phyloP scores from a whole-genome alignment of 1,139 yeast species.

The Geotrichum cucujoidarum region DNA sequence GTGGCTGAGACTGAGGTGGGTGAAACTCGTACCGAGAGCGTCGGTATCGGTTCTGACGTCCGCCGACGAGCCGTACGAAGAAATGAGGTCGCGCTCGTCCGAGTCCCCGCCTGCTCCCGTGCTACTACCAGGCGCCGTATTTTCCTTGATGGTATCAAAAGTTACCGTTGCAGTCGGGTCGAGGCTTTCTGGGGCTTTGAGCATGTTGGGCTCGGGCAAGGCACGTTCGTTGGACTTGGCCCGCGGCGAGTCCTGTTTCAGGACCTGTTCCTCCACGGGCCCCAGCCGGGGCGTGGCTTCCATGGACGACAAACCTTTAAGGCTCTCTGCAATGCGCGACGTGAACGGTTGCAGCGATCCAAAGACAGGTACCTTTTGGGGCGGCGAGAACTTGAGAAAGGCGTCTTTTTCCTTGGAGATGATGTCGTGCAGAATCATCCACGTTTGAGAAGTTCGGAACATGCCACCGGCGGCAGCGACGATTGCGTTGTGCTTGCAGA shows the following conservation, averaged over 20 bases:
- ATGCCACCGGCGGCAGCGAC: conserved; percentile 53
- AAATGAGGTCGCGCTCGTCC: conserved; percentile 6
- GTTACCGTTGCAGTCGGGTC: neutral
- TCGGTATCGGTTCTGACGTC: neutral
- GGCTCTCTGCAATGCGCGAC: conserved; percentile 20
- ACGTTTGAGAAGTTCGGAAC: conserved; percentile 59
- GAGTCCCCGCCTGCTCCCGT: neutral
- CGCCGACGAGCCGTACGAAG: neutral
- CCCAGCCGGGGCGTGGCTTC: conserved; percentile 17
- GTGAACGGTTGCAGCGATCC: conserved; percentile 16
- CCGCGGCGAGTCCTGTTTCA: neutral
- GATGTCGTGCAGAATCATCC: conserved; percentile 61
- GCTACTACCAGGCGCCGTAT: neutral
- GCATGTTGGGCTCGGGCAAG: neutral
- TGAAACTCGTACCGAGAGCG: conserved; percentile 1
- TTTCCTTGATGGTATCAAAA: neutral
- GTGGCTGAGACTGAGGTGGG: conserved; percentile 6
- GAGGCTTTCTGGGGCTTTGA: neutral
- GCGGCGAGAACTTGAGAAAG: conserved; percentile 21
- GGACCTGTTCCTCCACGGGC: conserved; percentile 7
- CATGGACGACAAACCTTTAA: conserved; percentile 14
- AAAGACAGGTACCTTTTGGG: conserved; percentile 12
- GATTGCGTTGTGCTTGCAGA: conserved; percentile 55
- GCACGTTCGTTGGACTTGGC: conserved; percentile 11
- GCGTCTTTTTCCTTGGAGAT: conserved; percentile 43